Conservation (phyloP, 192 early-diverging fungal species). For the Phlyctochytrium planicorne region DNA sequence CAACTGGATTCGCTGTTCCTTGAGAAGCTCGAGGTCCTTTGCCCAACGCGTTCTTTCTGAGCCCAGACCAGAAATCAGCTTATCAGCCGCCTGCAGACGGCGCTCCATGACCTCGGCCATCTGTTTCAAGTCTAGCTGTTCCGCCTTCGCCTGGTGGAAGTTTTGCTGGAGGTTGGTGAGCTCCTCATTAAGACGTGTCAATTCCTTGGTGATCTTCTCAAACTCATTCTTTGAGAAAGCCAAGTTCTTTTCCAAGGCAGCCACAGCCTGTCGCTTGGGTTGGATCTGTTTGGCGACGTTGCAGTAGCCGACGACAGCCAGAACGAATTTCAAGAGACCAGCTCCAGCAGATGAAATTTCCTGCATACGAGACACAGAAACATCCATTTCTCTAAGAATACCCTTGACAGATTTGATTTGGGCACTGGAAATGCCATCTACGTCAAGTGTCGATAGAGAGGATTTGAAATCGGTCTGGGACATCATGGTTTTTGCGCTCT, state of each 20-base stretch:
- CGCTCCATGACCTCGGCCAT: conserved; percentile 66
- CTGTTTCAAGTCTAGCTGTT: conserved; percentile 60
- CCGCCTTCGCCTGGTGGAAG: conserved; percentile 60
- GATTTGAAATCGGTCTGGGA: conserved; percentile 60
- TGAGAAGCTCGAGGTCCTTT: conserved; percentile 52
- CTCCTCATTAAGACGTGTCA: conserved; percentile 53
- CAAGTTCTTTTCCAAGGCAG: conserved; percentile 55
- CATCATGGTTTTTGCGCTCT: conserved; percentile 65
- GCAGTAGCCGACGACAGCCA: conserved; percentile 62
- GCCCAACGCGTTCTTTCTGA: conserved; percentile 62
- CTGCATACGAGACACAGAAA: conserved; percentile 52
- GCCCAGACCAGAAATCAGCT: conserved; percentile 60
- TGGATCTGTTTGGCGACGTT: conserved; percentile 59
- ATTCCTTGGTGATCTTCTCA: conserved; percentile 57
- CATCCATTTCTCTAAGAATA: conserved; percentile 61
- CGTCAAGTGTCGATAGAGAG: conserved; percentile 50
- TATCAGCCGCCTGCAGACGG: conserved; percentile 59
- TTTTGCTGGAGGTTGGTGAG: conserved; percentile 48
- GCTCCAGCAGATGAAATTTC: conserved; percentile 63
- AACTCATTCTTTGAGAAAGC: conserved; percentile 60
- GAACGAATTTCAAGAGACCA: conserved; percentile 57
- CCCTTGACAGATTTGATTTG: conserved; percentile 59
- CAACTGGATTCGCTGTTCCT: conserved; percentile 55
- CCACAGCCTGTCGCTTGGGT: conserved; percentile 59
- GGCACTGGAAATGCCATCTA: conserved; percentile 50